These are phyloP conservation scores for Cucumis cinereus DNA, from an alignment of 306 rosid genomes.

Conservation along the genomic window DNA sequence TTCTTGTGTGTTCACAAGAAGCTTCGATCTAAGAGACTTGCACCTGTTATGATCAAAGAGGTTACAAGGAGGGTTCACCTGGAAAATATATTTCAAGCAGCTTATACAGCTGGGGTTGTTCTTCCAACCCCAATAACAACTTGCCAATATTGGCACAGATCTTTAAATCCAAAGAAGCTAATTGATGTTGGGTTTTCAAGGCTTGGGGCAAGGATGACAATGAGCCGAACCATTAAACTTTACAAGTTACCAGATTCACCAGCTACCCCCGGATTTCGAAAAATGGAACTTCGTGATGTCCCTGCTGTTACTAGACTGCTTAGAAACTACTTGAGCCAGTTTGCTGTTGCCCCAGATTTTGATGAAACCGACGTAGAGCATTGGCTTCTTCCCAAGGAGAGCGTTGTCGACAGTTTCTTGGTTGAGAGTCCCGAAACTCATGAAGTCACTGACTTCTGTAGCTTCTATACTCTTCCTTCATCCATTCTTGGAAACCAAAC, in stretches of 20 bases:
- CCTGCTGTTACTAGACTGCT: slow-evolving; percentile 86
- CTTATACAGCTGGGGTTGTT: slow-evolving; percentile 91
- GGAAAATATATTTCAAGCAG: slow-evolving; percentile 95
- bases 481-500: slow-evolving; percentile 67
- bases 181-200: slow-evolving; percentile 96
- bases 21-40: slow-evolving; percentile 93
- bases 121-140: slow-evolving; percentile 87
- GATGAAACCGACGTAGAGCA: slow-evolving; percentile 89
- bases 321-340: slow-evolving; percentile 56
- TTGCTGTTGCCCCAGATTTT: slow-evolving; percentile 71
- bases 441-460: slow-evolving; percentile 86
- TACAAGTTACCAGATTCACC: slow-evolving; percentile 82
- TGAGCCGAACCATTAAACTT: slow-evolving; percentile 89
- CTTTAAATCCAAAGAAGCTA: slow-evolving; percentile 85
- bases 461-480: slow-evolving; percentile 93
- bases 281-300: slow-evolving; percentile 75
- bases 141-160: slow-evolving; percentile 96
- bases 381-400: slow-evolving; percentile 82
- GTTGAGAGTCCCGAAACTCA: slow-evolving; percentile 85
- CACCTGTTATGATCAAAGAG: slow-evolving; percentile 98
- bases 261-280: slow-evolving; percentile 72
- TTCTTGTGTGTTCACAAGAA: slow-evolving; percentile 90
- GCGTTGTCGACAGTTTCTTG: slow-evolving; percentile 72
- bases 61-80: slow-evolving; percentile 92
- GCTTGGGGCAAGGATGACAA: slow-evolving; percentile 96